Percentiles rank a stretch among this genome's conserved stretches.
Evolutionary conservation across 352 stramenopile species (phyloP).

Genomic region (Pythium rhizo-oryzae): DNA sequence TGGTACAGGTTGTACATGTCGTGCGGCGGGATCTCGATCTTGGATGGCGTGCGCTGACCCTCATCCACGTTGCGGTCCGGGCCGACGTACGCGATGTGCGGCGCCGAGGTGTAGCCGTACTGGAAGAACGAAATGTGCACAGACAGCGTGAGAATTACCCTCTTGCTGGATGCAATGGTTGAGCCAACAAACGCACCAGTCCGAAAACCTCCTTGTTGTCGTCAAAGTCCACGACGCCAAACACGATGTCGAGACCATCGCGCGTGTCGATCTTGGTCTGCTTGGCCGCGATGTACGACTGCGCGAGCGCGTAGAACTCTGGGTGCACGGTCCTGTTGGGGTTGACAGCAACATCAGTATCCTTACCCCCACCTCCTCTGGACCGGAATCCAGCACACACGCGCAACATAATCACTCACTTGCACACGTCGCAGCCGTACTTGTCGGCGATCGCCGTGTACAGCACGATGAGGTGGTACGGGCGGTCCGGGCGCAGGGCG

Average conservation of each 20-base stretch:
- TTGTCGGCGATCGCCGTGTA: conserved; percentile 79
- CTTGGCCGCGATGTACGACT: conserved; percentile 67
- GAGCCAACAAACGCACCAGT: conserved; percentile 36
- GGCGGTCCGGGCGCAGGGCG: conserved; percentile 63
- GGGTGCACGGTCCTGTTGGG: conserved; percentile 52
- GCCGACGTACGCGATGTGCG: conserved; percentile 74
- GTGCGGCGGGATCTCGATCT: conserved; percentile 50
- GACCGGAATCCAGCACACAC: not conserved
- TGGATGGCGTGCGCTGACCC: conserved; percentile 50
- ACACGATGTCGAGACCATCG: conserved; percentile 79
- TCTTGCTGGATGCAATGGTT: not conserved
- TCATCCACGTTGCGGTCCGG: conserved; percentile 61
- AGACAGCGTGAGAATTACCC: not conserved
- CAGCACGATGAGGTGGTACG: conserved; percentile 81
- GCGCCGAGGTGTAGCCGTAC: conserved; percentile 82
- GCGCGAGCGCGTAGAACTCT: conserved; percentile 64
- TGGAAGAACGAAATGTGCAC: conserved; percentile 10
- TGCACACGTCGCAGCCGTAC: conserved; percentile 76
- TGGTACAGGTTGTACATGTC: conserved; percentile 86
- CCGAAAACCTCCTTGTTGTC: conserved; percentile 67
- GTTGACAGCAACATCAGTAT: not conserved
- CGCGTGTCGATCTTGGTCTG: conserved; percentile 75
- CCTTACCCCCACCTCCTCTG: not conserved
- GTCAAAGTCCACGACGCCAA: conserved; percentile 80
- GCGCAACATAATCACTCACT: conserved; percentile 36